A percentile compares a stretch with the other conserved stretches of the same genome.
phyloP scores from a whole-genome alignment of 805 yeast genomes.

The Wickerhamomyces alni region DNA sequence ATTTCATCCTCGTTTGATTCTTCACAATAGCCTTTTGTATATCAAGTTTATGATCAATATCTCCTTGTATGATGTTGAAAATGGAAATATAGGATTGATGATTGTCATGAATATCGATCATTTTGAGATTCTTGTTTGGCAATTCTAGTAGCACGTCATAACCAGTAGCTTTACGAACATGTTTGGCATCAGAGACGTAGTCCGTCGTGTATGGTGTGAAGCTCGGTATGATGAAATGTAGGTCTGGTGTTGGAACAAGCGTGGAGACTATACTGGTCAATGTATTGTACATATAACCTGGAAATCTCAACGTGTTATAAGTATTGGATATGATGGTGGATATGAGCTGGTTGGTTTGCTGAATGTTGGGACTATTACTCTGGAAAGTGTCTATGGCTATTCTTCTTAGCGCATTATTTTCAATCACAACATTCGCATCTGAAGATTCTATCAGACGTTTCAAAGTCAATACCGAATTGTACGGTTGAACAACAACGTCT shows the following conservation, averaged over 20 bases:
- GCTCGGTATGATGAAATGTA: constrained; percentile 69
- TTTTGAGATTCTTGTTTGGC: constrained; percentile 67
- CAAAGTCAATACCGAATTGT: constrained; percentile 80
- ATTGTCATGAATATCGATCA: constrained; percentile 48
- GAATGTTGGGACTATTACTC: constrained; percentile 57
- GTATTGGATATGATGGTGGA: constrained; percentile 79
- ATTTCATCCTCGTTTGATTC: constrained; percentile 61
- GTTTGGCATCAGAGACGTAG: constrained; percentile 51
- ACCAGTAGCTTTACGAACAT: constrained; percentile 65
- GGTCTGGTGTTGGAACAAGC: constrained; percentile 77
- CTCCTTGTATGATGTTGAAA: constrained; percentile 63
- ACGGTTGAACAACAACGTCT: constrained; percentile 98
- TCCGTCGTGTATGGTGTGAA: constrained; percentile 76
- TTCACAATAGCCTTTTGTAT: constrained; percentile 60
- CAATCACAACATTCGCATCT: constrained; percentile 85
- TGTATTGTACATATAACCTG: constrained; percentile 86
- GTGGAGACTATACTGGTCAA: constrained; percentile 76
- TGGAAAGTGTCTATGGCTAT: constrained; percentile 62
- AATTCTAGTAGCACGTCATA: constrained; percentile 82
- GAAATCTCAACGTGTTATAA: constrained; percentile 85
- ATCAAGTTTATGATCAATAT: constrained; percentile 54
- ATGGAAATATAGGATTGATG: constrained; percentile 58
- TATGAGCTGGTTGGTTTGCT: constrained; percentile 78
- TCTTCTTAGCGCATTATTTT: constrained; percentile 75
- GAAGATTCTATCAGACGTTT: constrained; percentile 77